A percentile compares a stretch with the other conserved stretches of the same genome.
Evolutionary conservation across 2,329 filamentous ascomycete genomes (phyloP).

Genomic region (Alternaria viburni): DNA sequence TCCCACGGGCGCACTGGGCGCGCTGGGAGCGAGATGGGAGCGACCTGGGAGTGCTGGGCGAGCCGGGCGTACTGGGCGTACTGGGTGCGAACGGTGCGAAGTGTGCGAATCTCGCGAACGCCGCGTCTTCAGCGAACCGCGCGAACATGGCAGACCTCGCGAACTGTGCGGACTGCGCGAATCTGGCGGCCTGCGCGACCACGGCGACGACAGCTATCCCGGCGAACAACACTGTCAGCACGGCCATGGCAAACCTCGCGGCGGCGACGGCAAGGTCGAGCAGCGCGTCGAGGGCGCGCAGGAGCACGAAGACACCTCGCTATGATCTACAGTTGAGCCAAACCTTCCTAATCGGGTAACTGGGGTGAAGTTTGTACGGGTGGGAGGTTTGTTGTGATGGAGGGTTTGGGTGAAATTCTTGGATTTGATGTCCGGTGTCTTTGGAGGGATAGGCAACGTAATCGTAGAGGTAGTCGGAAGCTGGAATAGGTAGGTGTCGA

Average conservation of each 20-base stretch:
- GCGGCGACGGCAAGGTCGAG: background rate
- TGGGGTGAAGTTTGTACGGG: background rate
- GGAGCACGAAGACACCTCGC: background rate
- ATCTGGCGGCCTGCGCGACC: background rate
- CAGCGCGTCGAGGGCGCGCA: background rate
- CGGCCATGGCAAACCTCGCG: background rate
- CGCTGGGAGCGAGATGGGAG: background rate
- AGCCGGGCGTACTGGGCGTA: no score
- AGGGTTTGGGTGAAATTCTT: no score
- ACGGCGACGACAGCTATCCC: background rate
- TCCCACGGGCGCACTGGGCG: background rate
- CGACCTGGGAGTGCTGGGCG: no score
- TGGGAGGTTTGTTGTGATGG: background rate
- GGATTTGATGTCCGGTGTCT: no score
- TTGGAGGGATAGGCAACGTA: no score
- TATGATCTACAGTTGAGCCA: fast-evolving
- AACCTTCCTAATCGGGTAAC: background rate
- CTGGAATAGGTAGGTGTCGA: background rate
- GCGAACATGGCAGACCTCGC: background rate
- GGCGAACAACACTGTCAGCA: background rate
- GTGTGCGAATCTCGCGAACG: background rate
- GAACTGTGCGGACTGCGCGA: background rate
- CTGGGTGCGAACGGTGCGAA: background rate
- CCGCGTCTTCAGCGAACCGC: background rate
- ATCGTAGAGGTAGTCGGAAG: background rate